Base-by-base conservation (phyloP, 352 stramenopile species). In the Thalassiosira hispida region DNA sequence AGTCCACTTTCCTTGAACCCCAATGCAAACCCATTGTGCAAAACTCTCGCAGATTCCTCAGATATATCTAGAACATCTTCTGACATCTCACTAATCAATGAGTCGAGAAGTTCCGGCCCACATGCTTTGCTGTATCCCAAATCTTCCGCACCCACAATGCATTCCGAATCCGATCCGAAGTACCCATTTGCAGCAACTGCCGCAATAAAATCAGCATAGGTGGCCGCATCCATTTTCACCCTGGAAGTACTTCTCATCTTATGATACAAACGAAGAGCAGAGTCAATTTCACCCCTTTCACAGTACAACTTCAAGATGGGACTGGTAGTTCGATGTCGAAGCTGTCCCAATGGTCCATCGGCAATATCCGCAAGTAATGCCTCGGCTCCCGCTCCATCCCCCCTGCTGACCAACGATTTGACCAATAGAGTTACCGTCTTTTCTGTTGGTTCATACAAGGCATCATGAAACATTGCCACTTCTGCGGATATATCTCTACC, bases 41-140 rank as follows among this genome's bases (percentile, higher is more conserved):
- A 63, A 12, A 77, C 46, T 59, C 75, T 86, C 0, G 86, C 87
- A 63, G 81, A 84, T 12, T 79, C 80, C 55, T 80, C 64, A n/a
- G 85, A 84, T 22, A 94, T 91, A 69, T 94, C 89, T 31, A 92
- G 38, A 12, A 84, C 76, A 74, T 94, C 80, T 61, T 90, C 80
- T 18, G 87, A 81, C 78, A 94, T 91, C 61, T 93, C 87, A 14
- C 52, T 40, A 52, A 86, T 66, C n/a, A 94, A 62, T 38, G 47
- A 29, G 80, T 93, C 75, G 38, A 94, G 85, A n/a, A 94, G 47
- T 49, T 71, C 52, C 40, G 89, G 78, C 14, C 87, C 87, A 68
- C 11, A 84, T 14, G 70, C 42, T 27, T 20, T 4, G 14, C 35
- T 61, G 46, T 87, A 93, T 14, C 83, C 83, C 20, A 90, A 23